Conservation (phyloP, 352 stramenopile genomes). For the Thraustochytrium striatum region DNA sequence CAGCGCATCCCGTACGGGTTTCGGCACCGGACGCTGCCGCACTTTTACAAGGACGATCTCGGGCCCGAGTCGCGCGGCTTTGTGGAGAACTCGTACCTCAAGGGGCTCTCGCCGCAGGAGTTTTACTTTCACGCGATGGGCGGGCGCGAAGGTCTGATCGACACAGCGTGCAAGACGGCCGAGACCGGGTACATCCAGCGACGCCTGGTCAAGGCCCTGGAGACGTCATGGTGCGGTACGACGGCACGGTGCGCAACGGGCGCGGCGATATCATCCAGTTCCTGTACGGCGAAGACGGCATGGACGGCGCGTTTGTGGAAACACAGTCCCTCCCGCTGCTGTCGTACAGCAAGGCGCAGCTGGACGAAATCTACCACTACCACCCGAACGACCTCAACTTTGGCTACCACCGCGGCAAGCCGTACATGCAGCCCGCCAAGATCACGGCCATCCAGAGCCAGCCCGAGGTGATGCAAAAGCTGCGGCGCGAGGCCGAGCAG, state of each 20-base stretch:
- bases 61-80: slow-evolving; percentile 96
- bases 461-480: slow-evolving; percentile 81
- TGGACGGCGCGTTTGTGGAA: slow-evolving; percentile 99
- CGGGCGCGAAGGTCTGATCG: slow-evolving; percentile 97
- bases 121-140: slow-evolving; percentile 99
- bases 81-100: slow-evolving; percentile 98
- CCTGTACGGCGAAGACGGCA: slow-evolving; percentile 96
- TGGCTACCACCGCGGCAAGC: slow-evolving; percentile 54
- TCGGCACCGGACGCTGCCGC: slow-evolving; percentile 90
- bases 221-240: slow-evolving; percentile 97
- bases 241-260: slow-evolving; percentile 94
- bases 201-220: slow-evolving; percentile 98
- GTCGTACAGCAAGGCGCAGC: slow-evolving; percentile 79
- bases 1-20: slow-evolving; percentile 87
- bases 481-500: slow-evolving; percentile 87
- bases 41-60: slow-evolving; percentile 92
- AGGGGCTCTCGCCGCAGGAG: slow-evolving; percentile 86
- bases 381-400: slow-evolving; percentile 45
- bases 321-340: slow-evolving; percentile 87
- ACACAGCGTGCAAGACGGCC: slow-evolving; percentile 99
- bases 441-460: slow-evolving; percentile 84
- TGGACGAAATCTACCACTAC: slow-evolving; percentile 76
- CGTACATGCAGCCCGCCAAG: slow-evolving; percentile 74
- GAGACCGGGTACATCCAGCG: slow-evolving; percentile 99
- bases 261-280: slow-evolving; percentile 82